Base-by-base conservation (phyloP, 495 filamentous ascomycete genomes). In the Penicillium ochrochloron region DNA sequence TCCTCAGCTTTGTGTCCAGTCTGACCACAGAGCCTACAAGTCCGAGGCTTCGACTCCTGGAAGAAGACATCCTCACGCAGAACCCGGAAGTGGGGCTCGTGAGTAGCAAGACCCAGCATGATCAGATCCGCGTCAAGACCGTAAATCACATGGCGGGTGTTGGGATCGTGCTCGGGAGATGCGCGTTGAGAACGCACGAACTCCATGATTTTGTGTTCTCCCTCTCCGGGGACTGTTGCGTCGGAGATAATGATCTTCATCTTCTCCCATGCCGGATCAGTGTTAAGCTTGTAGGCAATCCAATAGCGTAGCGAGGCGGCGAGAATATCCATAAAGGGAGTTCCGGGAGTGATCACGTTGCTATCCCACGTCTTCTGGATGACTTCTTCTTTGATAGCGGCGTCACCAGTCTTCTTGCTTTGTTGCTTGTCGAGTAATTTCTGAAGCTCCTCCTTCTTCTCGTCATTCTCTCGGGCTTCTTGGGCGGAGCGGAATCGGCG, bases 191-290 rank as follows among this genome's bases (percentile, higher is more conserved):
- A 97, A 67, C 95, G 88, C 65, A 99, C 85, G 71, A 98, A 99
- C 50, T 97, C 87, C 95, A 99, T 99, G 66, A 99, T 97, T 80
- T 99, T 99, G 77, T 99, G 95, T 75, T 99, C 95, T 73, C 95
- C 95, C 77, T 99, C 95, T 68, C 95, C 95, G 41, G 95, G 95
- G 21, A 99, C 95, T 0, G 93, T 96, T 42, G 95, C 93, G 81
- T 99, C 95, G 8, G 95, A 98, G 69, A 99, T 97, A 72, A 99
- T 93, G 71, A 98, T 88, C 86, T 98, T 98, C 73, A 86, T 86
- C 79, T 94, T 93, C 63, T 90, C 91, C 95, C 95, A 99, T n/a
- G 88, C 89, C 25, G 95, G 93, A 76, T 99, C 95, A 37, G 92
- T 96, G 75, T 96, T 97, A 57, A 97, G 88, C 80, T 99, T 99